Evolutionary conservation across 768 basidiomycete genomes (phyloP), one percentile per base, ranked within the genome.

Genomic region (Macrolepiota dolichaula): DNA sequence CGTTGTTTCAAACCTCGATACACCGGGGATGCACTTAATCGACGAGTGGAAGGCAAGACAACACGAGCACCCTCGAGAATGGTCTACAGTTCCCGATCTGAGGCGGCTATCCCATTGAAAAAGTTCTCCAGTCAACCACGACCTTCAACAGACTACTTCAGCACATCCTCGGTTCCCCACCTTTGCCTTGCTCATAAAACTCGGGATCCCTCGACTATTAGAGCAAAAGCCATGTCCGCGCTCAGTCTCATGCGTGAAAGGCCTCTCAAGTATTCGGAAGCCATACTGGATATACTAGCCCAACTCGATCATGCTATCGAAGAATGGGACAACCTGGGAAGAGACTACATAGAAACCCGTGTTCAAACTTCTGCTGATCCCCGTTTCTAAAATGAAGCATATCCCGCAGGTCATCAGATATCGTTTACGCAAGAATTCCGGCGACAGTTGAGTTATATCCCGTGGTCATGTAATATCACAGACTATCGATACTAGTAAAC

Each of bases 261-360:
- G 11, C 29, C 51, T 36, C 12, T 53, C 25, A 46, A 46, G 19
- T 67, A 74, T 49, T 71, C 77, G 42, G 63, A 67, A 51, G 72
- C 73, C 36, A 63, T 78, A 19, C 52, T 72, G 38, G 67, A 73
- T 38, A 63, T 79, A 13, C 64, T 79, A 25, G 61, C 55, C 10
- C 74, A 77, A 38, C 65, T 77, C 2, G 75, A 79, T 49, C 57
- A 64, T 46, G 74, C 69, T 10, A 72, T 76, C 59, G 62, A 54
- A 51, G 58, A 59, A 36, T 59, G 58, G 58, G 36, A 53, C 13
- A 51, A n/a, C n/a, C 24, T 59, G 3, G 51, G 42, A 52, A 25
- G 40, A 35, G 29, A 53, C 11, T 44, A 44, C 32, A n/a, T 29
- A 25, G 12, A 44, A 7, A 4, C 32, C 27, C 40, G 32, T 6